Evolutionary conservation across 495 filamentous ascomycete genomes (phyloP).

Genomic region (Neurospora tetraspora): DNA sequence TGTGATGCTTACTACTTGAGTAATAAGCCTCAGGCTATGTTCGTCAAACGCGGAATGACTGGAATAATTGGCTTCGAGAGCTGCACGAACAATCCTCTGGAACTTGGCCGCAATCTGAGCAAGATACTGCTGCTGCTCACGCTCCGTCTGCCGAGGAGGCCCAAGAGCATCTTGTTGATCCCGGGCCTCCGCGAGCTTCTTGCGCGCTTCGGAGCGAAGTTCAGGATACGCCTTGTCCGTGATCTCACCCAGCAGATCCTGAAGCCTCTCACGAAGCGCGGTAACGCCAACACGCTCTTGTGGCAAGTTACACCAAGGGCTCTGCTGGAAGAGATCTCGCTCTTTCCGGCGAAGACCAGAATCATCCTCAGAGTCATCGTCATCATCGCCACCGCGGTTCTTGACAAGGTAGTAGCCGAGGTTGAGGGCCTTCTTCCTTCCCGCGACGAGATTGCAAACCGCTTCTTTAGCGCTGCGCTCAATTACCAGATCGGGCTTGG

Average conservation of each 20-base stretch:
- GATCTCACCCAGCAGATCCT: constrained; percentile 31
- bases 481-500: constrained; percentile 48
- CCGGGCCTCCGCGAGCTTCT: constrained; percentile 24
- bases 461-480: constrained; percentile 35
- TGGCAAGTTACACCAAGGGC: constrained; percentile 34
- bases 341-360: not conserved
- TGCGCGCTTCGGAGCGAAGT: constrained; percentile 32
- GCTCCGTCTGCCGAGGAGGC: constrained; percentile 25
- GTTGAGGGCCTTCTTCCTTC: constrained; percentile 28
- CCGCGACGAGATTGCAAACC: constrained; percentile 35
- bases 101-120: constrained; percentile 31
- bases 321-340: constrained; percentile 15
- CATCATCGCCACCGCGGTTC: constrained; percentile 40
- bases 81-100: constrained; percentile 27
- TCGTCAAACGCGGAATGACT: constrained; percentile 23
- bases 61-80: constrained; percentile 34
- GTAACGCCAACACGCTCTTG: constrained; percentile 39
- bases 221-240: constrained; percentile 39
- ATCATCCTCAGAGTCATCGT: constrained; percentile 4
- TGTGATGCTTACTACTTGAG: constrained; percentile 27
- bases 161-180: constrained; percentile 32
- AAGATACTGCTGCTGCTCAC: constrained; percentile 36
- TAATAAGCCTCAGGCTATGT: constrained; percentile 20
- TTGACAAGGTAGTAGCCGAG: constrained; percentile 50
- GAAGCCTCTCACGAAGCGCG: constrained; percentile 33